Evolutionary conservation across 768 basidiomycete genomes (phyloP).

Genomic region (Leccinum broughii): DNA sequence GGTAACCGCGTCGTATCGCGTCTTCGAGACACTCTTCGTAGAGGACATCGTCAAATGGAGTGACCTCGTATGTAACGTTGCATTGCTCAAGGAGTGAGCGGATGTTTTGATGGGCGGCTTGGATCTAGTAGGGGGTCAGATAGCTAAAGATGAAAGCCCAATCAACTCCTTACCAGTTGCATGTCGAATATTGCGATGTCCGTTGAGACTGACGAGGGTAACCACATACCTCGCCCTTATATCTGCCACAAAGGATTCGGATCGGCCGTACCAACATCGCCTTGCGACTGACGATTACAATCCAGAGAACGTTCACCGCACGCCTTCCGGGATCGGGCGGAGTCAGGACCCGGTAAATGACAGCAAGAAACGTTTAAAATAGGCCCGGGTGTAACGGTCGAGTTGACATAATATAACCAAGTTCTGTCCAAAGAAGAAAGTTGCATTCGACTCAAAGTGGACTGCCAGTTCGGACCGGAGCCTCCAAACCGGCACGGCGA

Average conservation of each 20-base stretch:
- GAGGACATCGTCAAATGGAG: neutral
- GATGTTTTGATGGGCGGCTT: neutral
- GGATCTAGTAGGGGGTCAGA: neutral
- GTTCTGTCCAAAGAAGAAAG: too few species aligned
- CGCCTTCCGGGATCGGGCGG: neutral
- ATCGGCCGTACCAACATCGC: neutral
- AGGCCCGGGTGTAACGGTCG: too few species aligned
- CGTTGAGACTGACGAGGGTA: neutral
- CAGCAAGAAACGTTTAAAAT: neutral
- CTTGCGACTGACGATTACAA: neutral
- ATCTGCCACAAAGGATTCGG: neutral
- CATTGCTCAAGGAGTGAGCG: neutral
- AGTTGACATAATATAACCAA: too few species aligned
- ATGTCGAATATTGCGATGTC: neutral
- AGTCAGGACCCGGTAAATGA: neutral
- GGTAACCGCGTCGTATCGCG: neutral
- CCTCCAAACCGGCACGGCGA: too few species aligned
- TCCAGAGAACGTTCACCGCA: neutral
- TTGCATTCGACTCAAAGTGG: too few species aligned
- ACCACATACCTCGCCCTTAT: neutral
- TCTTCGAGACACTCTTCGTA: neutral
- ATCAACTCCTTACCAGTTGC: neutral
- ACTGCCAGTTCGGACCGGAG: too few species aligned
- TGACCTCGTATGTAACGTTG: neutral
- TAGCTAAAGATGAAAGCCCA: neutral